phyloP scores from a whole-genome alignment of 2,329 filamentous ascomycete species.

The Botrytis fragariae region DNA sequence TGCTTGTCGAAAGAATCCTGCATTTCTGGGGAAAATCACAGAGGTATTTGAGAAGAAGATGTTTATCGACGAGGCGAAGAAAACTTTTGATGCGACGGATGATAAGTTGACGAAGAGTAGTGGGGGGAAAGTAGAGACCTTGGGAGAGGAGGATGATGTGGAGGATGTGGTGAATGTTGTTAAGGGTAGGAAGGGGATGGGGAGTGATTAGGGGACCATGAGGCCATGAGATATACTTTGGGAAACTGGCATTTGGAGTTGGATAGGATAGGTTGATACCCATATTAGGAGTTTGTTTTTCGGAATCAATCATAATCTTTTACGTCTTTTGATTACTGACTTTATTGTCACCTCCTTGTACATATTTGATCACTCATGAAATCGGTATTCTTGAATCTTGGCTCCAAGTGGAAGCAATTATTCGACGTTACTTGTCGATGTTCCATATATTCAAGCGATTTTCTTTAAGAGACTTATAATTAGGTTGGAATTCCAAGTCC shows the following conservation, averaged over 20 bases:
- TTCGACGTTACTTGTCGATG: background rate
- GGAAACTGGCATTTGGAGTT: background rate
- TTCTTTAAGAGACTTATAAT: background rate
- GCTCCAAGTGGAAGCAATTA: background rate
- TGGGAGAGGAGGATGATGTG: conserved; percentile 54
- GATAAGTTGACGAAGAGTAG: conserved; percentile 58
- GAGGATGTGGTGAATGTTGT: conserved; percentile 40
- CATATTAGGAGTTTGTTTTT: conserved; percentile 12
- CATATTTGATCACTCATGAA: background rate
- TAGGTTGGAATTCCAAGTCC: background rate
- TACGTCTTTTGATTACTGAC: background rate
- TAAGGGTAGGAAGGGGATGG: conserved; percentile 23
- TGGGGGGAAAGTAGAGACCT: conserved; percentile 48
- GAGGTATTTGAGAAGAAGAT: conserved; percentile 87
- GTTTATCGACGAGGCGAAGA: conserved; percentile 78
- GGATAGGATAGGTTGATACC: conserved; percentile 13
- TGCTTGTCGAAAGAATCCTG: conserved; percentile 78
- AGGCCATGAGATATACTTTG: too few species aligned
- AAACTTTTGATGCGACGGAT: conserved; percentile 69
- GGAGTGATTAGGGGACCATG: conserved; percentile 23
- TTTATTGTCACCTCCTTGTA: background rate
- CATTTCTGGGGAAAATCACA: conserved; percentile 83
- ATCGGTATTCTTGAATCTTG: background rate
- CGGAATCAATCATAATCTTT: background rate
- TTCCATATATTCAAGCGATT: background rate